Evolutionary conservation across 495 filamentous ascomycete genomes (phyloP).

Genomic region (Xylaria venustula): DNA sequence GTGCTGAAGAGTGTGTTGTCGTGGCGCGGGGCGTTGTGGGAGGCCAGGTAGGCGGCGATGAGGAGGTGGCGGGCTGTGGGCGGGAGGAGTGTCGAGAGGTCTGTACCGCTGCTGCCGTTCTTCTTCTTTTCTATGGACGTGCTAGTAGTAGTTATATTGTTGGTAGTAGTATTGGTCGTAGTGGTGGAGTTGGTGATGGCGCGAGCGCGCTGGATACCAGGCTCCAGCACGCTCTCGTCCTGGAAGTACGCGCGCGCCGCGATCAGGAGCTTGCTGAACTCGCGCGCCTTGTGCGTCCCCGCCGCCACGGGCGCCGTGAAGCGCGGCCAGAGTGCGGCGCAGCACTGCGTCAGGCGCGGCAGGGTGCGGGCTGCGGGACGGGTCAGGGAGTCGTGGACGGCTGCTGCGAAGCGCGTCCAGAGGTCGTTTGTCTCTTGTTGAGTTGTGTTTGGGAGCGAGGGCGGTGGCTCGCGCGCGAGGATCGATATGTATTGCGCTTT

Average conservation of each 20-base stretch:
- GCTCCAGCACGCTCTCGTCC: constrained; percentile 68
- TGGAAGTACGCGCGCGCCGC: constrained; percentile 72
- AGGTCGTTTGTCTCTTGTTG: constrained; percentile 56
- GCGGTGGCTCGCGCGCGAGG: constrained; percentile 48
- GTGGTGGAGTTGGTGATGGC: constrained; percentile 15
- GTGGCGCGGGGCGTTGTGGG: constrained; percentile 75
- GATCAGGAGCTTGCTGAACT: constrained; percentile 80
- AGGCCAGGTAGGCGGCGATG: constrained; percentile 86
- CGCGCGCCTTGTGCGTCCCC: constrained; percentile 65
- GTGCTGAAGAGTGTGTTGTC: constrained; percentile 87
- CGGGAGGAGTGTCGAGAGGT: constrained; percentile 57
- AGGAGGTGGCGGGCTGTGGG: constrained; percentile 81
- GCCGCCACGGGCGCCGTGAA: constrained; percentile 67
- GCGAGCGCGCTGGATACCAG: constrained; percentile 57
- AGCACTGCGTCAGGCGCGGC: constrained; percentile 56
- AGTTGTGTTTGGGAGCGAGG: constrained; percentile 37
- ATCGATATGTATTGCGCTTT: constrained; percentile 75
- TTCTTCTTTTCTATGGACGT: constrained; percentile 5
- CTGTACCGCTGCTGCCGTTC: constrained; percentile 18
- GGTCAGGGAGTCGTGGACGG: constrained; percentile 70
- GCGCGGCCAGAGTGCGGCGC: constrained; percentile 62
- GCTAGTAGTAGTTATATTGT: too few relatives aligned
- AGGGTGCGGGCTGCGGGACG: constrained; percentile 66
- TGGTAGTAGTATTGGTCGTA: too few relatives aligned
- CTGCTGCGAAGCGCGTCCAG: constrained; percentile 74